Base-by-base conservation (phyloP, 805 yeast species). In the Wickerhamiella qilinensis region DNA sequence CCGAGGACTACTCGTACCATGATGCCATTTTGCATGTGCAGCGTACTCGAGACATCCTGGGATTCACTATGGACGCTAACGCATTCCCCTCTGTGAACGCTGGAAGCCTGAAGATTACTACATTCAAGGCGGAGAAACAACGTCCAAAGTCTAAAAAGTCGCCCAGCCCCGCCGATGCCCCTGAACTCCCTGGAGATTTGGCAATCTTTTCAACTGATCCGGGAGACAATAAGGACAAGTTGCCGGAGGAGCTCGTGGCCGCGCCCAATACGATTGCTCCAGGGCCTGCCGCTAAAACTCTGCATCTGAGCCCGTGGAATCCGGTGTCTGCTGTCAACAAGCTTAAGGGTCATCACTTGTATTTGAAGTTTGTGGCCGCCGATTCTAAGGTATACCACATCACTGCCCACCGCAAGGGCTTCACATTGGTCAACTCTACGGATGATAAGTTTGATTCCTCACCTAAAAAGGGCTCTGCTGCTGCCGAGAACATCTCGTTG, bases 371-470 rank as follows among this genome's bases (percentile, higher is more conserved):
- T 31, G 77, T 73, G 50, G 81, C 95, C 35, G 63, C 81, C 46
- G 97, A 91, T 59, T 78, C 78, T 49, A 93, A 82, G 53, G 69
- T 70, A 21, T 71, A 68, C 57, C 79, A 82, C 50, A 71, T 88
- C 48, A 84, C 95, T 6, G 76, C 88, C 42, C 74, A 77, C 40
- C 68, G 74, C 33, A 58, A 77, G 32, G 98, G 98, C 0, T 88
- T 83, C 57, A 82, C 62, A 51, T 75, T 84, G 35, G 80, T 78
- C 60, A 75, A 67, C 51, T 75, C 78, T 22, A 68, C 93, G 8
- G 65, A 68, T 24, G 64, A 69, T 28, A 71, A 64, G 50, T 85
- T 85, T 58, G 88, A 84, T 52, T 81, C 91, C 19, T 58, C 73
- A 3, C 52, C 68, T 28, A 67, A 55, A 34, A 46, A 59, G 38